A percentile compares a stretch with the other conserved stretches of the same genome.
These are phyloP conservation scores for Hemileccinum rubropunctum DNA, from an alignment of 768 basidiomycete genomes.

Conservation along the genomic window DNA sequence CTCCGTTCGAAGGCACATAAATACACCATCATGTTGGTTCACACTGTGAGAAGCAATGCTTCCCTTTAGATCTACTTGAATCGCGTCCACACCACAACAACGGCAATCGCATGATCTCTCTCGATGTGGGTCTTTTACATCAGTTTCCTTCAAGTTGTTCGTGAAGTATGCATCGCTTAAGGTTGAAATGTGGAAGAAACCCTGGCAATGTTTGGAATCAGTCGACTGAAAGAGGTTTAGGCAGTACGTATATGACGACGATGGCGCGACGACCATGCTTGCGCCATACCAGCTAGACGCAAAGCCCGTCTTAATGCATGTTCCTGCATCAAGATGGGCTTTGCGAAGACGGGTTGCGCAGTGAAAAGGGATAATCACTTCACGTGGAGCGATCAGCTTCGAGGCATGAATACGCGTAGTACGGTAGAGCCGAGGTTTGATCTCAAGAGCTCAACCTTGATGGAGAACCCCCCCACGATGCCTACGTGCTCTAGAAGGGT, in stretches of 20 bases:
- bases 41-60: no score
- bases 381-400: not conserved
- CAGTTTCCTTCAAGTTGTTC: no score
- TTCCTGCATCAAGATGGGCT: slow-evolving; percentile 18
- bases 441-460: not conserved
- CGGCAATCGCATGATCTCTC: no score
- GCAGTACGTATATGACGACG: not conserved
- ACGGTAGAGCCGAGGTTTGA: not conserved
- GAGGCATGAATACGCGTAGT: not conserved
- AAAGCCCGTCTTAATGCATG: slow-evolving; percentile 4
- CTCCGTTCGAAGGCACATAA: no score
- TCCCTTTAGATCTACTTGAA: no score
- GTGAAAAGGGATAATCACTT: not conserved
- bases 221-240: not conserved
- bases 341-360: slow-evolving; percentile 7
- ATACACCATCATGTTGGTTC: no score
- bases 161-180: no score
- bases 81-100: no score
- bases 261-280: not conserved
- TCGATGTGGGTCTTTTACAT: no score
- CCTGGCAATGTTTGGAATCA: no score
- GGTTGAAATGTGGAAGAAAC: no score
- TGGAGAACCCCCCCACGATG: not conserved
- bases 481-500: no score
- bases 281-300: slow-evolving; percentile 2